Percentiles rank a stretch among this genome's conserved stretches.
phyloP scores from a whole-genome alignment of 495 filamentous ascomycete species.

The Penicillium cataractarum region DNA sequence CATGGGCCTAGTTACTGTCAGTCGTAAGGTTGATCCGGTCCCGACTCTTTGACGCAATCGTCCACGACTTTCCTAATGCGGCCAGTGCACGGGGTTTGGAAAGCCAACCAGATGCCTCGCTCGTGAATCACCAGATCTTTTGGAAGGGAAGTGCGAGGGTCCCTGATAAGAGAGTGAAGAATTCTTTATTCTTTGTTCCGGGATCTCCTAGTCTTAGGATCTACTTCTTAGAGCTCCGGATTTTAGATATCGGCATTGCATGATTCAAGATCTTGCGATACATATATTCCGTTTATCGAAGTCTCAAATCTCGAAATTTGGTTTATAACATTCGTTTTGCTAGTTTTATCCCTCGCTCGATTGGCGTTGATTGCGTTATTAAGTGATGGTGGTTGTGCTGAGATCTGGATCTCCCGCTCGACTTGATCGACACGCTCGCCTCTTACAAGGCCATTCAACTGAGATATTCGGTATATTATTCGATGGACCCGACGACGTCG shows the following conservation, averaged over 20 bases:
- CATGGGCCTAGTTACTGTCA: too few relatives aligned
- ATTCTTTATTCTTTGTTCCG: background rate
- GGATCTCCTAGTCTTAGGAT: background rate
- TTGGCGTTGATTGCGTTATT: background rate
- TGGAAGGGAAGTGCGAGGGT: slow-evolving; percentile 1
- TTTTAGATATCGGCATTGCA: background rate
- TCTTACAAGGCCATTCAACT: background rate
- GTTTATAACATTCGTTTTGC: background rate
- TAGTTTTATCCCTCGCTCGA: background rate
- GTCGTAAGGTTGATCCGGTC: background rate
- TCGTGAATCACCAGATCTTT: background rate
- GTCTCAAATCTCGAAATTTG: background rate
- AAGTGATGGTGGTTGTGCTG: background rate
- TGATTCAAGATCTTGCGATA: background rate
- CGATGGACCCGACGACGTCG: slow-evolving; percentile 1
- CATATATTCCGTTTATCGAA: background rate
- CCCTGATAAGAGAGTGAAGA: slow-evolving; percentile 1
- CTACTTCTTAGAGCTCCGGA: background rate
- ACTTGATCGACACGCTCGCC: background rate
- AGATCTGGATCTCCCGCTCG: background rate
- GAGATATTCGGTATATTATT: background rate
- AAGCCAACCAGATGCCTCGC: background rate
- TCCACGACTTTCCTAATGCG: slow-evolving; percentile 20
- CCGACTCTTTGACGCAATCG: slow-evolving; percentile 37
- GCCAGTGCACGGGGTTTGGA: slow-evolving; percentile 2